Conservation (phyloP, 1,284 basidiomycete species). For the Austroboletus olivaceoglutinosus region DNA sequence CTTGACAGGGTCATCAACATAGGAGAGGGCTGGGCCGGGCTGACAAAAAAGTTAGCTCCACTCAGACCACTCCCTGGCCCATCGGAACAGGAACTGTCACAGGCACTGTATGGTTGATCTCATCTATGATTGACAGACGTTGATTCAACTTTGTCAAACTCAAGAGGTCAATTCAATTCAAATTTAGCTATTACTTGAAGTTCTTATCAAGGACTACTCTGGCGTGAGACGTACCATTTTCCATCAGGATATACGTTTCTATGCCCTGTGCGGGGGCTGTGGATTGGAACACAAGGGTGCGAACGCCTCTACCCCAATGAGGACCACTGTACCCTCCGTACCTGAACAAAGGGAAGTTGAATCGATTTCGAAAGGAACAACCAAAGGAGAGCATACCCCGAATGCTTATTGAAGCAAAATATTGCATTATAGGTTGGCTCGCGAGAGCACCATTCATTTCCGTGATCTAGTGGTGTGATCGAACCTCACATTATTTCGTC, state of each 20-base stretch:
- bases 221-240: slow-evolving; percentile 49
- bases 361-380: background rate
- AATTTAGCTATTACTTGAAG: slow-evolving; percentile 11
- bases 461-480: slow-evolving; percentile 53
- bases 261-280: slow-evolving; percentile 42
- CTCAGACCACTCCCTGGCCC: no score
- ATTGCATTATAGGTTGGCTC: slow-evolving; percentile 58
- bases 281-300: slow-evolving; percentile 60
- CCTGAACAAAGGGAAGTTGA: slow-evolving; percentile 31
- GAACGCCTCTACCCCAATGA: slow-evolving; percentile 62
- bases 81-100: no score
- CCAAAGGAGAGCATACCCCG: slow-evolving; percentile 46
- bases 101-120: background rate
- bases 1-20: no score
- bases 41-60: no score
- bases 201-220: slow-evolving; percentile 24
- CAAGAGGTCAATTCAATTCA: background rate
- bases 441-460: slow-evolving; percentile 69
- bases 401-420: slow-evolving; percentile 73
- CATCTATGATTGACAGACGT: no score
- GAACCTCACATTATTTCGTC: background rate
- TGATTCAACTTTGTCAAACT: background rate
- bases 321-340: slow-evolving; percentile 59
- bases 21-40: no score
- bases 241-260: slow-evolving; percentile 62